Base-by-base conservation (phyloP, 164 flowering plant species). In the Umbellularia californica region DNA sequence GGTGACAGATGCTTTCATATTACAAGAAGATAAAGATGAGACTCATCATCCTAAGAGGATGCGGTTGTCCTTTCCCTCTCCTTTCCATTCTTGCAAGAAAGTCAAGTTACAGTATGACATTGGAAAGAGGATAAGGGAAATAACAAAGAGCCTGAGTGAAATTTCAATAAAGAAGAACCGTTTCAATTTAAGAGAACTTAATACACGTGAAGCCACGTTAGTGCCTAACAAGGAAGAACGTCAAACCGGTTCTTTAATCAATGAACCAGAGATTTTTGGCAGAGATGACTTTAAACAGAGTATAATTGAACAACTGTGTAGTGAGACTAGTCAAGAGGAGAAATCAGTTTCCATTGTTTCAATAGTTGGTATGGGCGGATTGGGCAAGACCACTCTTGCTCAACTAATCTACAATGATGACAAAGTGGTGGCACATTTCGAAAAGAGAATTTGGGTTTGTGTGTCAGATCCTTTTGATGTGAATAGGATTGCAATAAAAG, bases 381-480 rank as follows among this genome's bases (percentile, higher is more conserved):
- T 71, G 17, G 65, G 65, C 24, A 55, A 71, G 65, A 71, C 65
- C 0, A 71, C 74, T 58, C 41, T 71, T 13, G 65, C 41, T 17
- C 47, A 58, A 50, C 25, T 20, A 3, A 1, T 28, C 19, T 71
- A 24, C 65, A 71, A 58, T 71, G 47, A 58, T 15, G 20, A 27
- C 15, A 55, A 24, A 5, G 74, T 71, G 19, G 17, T 2, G 10
- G 19, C 24, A 13, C 72, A 70, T n/a, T 71, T 71, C 19, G 7
- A 27, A 2, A 24, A 27, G 15, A 11, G 50, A 27, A n/a, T 28
- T 5, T 71, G 74, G 74, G 74, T 71, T 0, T 71, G 22, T 14
- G 47, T 71, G 7, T 55, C 74, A 7, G 20, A 24, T 14, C 41
- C 28, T 58, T 24, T 71, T 20, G n/a, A 58, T 24, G 20, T 15